Evolutionary conservation across 805 yeast genomes (phyloP).

Genomic region (Kazachstania bromeliacearum): DNA sequence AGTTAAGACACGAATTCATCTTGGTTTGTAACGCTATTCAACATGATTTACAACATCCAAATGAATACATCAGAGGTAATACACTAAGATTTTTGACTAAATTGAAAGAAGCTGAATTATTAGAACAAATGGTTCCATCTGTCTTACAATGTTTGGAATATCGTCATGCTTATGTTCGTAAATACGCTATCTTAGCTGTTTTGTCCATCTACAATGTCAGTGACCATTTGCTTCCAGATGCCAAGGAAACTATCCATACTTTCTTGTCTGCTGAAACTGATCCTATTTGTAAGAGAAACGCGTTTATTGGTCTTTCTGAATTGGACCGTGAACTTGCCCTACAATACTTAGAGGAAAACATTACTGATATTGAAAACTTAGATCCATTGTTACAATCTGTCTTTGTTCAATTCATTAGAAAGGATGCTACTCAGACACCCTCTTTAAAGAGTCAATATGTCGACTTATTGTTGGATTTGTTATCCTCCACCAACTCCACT

Average conservation of each 20-base stretch:
- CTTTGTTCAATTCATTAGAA: constrained; percentile 82
- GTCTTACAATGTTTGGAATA: constrained; percentile 87
- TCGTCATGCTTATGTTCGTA: constrained; percentile 95
- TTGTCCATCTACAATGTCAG: constrained; percentile 73
- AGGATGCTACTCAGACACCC: constrained; percentile 58
- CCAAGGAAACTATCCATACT: constrained; percentile 69
- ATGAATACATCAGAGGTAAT: constrained; percentile 92
- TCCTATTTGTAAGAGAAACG: constrained; percentile 90
- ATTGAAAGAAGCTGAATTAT: constrained; percentile 81
- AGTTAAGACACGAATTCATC: constrained; percentile 96
- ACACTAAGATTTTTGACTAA: constrained; percentile 87
- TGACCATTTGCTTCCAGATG: constrained; percentile 87
- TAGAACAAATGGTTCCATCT: constrained; percentile 92
- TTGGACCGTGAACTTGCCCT: constrained; percentile 80
- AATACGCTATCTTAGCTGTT: constrained; percentile 90
- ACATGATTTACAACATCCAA: constrained; percentile 95
- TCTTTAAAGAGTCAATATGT: constrained; percentile 64
- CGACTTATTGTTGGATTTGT: constrained; percentile 58
- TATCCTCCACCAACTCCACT: constrained; percentile 52
- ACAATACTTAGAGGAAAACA: constrained; percentile 65
- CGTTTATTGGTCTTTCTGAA: constrained; percentile 77
- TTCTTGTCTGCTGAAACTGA: constrained; percentile 79
- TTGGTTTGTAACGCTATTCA: constrained; percentile 96
- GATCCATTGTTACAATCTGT: constrained; percentile 85
- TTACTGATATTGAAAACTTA: constrained; percentile 47